Percentiles rank a stretch among this genome's conserved stretches.
These are phyloP conservation scores for Ogataea sp. DNA, from an alignment of 805 yeast genomes.

Conservation along the genomic window DNA sequence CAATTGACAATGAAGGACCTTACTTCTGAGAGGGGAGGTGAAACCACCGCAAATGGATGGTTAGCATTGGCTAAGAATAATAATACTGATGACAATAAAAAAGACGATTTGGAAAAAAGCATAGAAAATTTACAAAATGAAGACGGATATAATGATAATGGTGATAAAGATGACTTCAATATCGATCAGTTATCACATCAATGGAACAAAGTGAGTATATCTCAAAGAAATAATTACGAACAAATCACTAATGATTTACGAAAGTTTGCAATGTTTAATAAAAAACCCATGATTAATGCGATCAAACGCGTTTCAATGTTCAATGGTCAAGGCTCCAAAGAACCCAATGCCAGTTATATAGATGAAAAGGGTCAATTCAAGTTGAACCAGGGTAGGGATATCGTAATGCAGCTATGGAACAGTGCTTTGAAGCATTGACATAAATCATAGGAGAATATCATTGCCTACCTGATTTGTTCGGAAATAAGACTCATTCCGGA, in stretches of 20 bases:
- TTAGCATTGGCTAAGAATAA: conserved; percentile 8
- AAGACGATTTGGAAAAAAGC: background rate
- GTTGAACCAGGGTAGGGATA: too few species aligned
- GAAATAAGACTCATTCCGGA: too few species aligned
- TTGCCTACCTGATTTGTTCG: too few species aligned
- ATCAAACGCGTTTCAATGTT: conserved; percentile 1
- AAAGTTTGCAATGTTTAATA: conserved; percentile 18
- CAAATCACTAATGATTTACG: conserved; percentile 20
- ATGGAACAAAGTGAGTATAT: conserved; percentile 19
- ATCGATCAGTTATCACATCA: too few species aligned
- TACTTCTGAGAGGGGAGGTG: conserved; percentile 4
- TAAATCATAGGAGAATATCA: too few species aligned
- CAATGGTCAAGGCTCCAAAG: background rate
- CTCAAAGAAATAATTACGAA: conserved; percentile 19
- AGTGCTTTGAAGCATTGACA: too few species aligned
- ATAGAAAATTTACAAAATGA: background rate
- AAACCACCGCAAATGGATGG: conserved; percentile 14
- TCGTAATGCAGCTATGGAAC: too few species aligned
- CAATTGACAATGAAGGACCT: conserved; percentile 19
- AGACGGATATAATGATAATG: conserved; percentile 1
- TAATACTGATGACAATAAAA: background rate
- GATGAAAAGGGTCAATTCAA: too few species aligned
- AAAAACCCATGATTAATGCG: conserved; percentile 17
- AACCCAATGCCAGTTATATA: too few species aligned
- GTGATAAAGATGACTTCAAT: conserved; percentile 1